A percentile compares a stretch with the other conserved stretches of the same genome.
These are phyloP conservation scores for Neostapfia colusana DNA, from an alignment of 176 grass and related monocot genomes.

Conservation along the genomic window DNA sequence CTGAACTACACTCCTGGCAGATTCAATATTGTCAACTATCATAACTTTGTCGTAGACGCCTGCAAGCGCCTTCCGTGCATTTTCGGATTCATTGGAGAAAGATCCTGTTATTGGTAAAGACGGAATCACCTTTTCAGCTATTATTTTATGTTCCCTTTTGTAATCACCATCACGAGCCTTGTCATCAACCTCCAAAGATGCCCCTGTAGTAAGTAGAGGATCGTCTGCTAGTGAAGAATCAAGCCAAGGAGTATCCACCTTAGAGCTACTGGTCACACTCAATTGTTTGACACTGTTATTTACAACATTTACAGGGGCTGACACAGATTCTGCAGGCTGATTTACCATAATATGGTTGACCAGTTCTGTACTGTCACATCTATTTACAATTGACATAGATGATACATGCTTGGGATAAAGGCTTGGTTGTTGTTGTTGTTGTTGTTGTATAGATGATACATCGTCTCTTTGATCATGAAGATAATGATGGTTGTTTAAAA, in stretches of 20 bases:
- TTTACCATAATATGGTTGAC: constrained; percentile 23
- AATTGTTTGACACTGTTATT: constrained; percentile 14
- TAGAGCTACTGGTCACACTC: constrained; percentile 22
- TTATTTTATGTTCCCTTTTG: constrained; percentile 4
- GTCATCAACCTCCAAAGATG: constrained; percentile 27
- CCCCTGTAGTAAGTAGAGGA: constrained; percentile 8
- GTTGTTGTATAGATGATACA: constrained; percentile 22
- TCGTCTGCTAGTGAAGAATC: neutral
- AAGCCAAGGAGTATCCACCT: constrained; percentile 2
- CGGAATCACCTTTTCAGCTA: constrained; percentile 7
- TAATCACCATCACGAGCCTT: constrained; percentile 21
- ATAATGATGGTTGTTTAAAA: constrained; percentile 24
- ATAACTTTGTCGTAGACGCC: constrained; percentile 66
- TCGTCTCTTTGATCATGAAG: constrained; percentile 28
- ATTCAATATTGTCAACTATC: constrained; percentile 62
- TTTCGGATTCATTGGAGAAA: constrained; percentile 32
- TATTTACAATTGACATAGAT: constrained; percentile 35
- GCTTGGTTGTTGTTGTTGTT: too few relatives aligned
- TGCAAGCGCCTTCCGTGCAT: constrained; percentile 44
- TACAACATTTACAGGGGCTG: constrained; percentile 13
- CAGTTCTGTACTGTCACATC: constrained; percentile 23
- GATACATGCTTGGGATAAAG: too few relatives aligned
- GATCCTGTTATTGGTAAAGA: constrained; percentile 6
- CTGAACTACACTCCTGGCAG: constrained; percentile 60
- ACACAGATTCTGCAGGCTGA: constrained; percentile 15